These are phyloP conservation scores for Fusarium foetens DNA, from an alignment of 2,329 filamentous ascomycete species.

Conservation along the genomic window DNA sequence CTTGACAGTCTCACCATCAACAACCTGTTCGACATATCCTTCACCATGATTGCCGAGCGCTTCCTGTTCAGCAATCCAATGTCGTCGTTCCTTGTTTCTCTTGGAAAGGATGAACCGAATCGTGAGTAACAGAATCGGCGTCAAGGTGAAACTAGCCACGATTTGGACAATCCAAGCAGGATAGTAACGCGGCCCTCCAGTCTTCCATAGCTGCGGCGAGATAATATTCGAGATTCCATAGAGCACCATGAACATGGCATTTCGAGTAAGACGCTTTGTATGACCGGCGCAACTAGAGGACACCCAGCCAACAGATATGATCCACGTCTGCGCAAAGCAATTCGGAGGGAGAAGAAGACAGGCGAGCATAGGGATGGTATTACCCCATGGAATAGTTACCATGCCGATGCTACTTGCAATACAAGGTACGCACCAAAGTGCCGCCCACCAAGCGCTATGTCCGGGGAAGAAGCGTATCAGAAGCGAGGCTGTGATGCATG, in stretches of 20 bases:
- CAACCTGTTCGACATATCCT: slow-evolving; percentile 3
- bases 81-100: neutral
- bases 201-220: slow-evolving; percentile 42
- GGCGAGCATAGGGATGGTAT: neutral
- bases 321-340: slow-evolving; percentile 1
- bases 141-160: slow-evolving; percentile 33
- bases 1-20: slow-evolving; percentile 22
- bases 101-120: neutral
- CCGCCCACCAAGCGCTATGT: slow-evolving; percentile 35
- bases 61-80: slow-evolving; percentile 2
- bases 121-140: neutral
- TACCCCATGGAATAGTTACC: neutral
- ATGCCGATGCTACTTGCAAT: slow-evolving; percentile 31
- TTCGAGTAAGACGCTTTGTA: neutral
- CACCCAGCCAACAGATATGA: neutral
- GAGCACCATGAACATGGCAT: slow-evolving; percentile 1
- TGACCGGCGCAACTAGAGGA: neutral
- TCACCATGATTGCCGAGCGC: neutral
- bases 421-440: slow-evolving; percentile 37
- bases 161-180: slow-evolving; percentile 36
- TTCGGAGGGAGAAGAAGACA: neutral
- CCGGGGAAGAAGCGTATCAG: slow-evolving; percentile 27
- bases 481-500: slow-evolving; percentile 31
- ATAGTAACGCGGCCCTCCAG: slow-evolving; percentile 30
- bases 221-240: neutral